Base-by-base conservation (phyloP, 352 stramenopile genomes). In the Phytophthora constricta region DNA sequence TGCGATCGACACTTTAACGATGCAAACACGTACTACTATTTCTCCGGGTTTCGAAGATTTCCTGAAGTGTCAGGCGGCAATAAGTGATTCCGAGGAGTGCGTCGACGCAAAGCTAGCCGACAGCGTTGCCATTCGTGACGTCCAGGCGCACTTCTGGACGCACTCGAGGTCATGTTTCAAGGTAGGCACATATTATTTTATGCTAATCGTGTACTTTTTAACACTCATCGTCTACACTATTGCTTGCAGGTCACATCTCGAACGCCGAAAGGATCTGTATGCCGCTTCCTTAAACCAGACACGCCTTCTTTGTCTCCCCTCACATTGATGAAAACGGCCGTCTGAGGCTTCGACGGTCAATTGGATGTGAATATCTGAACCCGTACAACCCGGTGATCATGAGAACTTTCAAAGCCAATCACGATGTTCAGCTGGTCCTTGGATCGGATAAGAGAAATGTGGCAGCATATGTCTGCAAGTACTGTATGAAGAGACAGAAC, bases 351-450 rank as follows among this genome's bases (percentile, higher is more conserved):
- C 58, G 70, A 31, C 63, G 55, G 0, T 8, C 49, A 2, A 46
- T 73, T 13, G 63, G 64, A 0, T 73, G 64, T 11, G 64, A 77
- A 42, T 80, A 77, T 34, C 50, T 76, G 2, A 80, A 74, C n/a
- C 10, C 61, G 1, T 80, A 72, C 55, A 80, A 70, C n/a, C 22
- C 31, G 0, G 41, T 63, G 0, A 22, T 80, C 0, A 60, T 74
- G 55, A 41, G 5, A 0, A 42, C 42, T 0, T 45, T 80, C 5
- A 73, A 71, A 51, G 77, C 58, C 43, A 75, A 77, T 19, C 73
- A 80, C 33, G 54, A 74, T 11, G 57, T 68, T 0, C 54, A 68
- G 17, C 68, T 80, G 1, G 55, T 80, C 0, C 1, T 73, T 14
- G 42, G 28, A 0, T 58, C 37, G n/a, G 54, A 49, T 2, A 31